Base-by-base conservation (phyloP, 2,329 filamentous ascomycete species). In the Clonostachys sp. region DNA sequence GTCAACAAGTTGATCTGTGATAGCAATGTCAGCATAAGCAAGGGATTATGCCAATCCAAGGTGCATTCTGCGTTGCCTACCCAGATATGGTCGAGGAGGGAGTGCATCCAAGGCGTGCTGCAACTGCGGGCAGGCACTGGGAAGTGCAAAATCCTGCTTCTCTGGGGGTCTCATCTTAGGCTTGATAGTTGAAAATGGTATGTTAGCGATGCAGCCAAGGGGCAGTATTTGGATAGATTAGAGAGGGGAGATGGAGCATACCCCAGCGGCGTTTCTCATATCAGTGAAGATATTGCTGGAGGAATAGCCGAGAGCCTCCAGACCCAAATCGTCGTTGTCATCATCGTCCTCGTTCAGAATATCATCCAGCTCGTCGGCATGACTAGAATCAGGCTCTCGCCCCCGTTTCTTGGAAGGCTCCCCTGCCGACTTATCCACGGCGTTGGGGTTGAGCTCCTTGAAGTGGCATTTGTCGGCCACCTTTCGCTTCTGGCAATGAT, bases 401-500 rank as follows among this genome's bases (percentile, higher is more conserved):
- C 45, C 46, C 20, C 50, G 46, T 41, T 52, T 53, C 9, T 44
- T 42, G 12, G 41, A 43, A 35, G 18, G 5, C 7, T 33, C 17
- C 38, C 53, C 48, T 33, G 49, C 43, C 17, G 52, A 44, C 33
- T 54, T 61, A 35, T 62, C 61, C 5, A 49, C 48, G 34, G 50
- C 47, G n/a, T 48, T 48, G 43, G 52, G 45, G 35, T 46, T 46
- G 44, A 55, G 53, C 5, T 50, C 46, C 42, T 52, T 60, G 50
- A 68, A 69, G 39, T 57, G 57, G 47, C 66, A 69, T 51, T 61
- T 61, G 48, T 65, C 59, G 41, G 61, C 59, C 30, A 68, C 64
- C 47, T 68, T 66, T 51, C 66, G 64, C 48, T 67, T 67, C 49
- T 64, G 62, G 48, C 66, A 69, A 47, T 68, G 66, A 44, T 62